Evolutionary conservation across 345 rosid species (phyloP).

Genomic region (Lepidium africanum): DNA sequence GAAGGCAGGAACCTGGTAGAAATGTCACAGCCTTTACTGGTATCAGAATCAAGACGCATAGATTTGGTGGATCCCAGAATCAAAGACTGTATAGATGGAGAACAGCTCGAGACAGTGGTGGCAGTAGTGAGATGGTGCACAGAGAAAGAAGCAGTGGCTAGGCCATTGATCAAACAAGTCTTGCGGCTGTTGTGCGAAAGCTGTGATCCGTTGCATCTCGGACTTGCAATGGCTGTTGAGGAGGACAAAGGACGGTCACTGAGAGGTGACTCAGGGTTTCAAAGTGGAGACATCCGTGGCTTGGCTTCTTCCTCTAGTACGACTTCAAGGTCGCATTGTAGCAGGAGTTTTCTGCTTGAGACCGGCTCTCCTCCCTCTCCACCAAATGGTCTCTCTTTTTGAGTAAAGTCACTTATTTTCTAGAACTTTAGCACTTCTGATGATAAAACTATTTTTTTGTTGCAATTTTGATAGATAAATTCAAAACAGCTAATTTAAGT

Average conservation of each 20-base stretch:
- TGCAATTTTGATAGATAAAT: constrained; percentile 3
- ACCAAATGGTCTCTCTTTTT: constrained; percentile 29
- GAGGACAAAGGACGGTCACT: constrained; percentile 52
- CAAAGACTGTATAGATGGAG: constrained; percentile 51
- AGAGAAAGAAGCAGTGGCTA: constrained; percentile 62
- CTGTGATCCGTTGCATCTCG: constrained; percentile 68
- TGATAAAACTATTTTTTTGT: not conserved
- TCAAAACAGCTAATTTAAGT: not conserved
- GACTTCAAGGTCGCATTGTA: constrained; percentile 85
- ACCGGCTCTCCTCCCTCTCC: constrained; percentile 74
- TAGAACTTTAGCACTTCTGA: not conserved
- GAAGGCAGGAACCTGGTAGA: constrained; percentile 76
- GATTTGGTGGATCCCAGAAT: constrained; percentile 67
- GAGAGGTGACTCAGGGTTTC: constrained; percentile 40
- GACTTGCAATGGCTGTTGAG: constrained; percentile 57
- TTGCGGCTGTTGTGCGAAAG: constrained; percentile 75
- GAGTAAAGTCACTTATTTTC: not conserved
- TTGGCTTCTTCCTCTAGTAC: constrained; percentile 92
- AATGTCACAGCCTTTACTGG: constrained; percentile 48
- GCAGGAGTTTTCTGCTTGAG: constrained; percentile 79
- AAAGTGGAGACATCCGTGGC: constrained; percentile 61
- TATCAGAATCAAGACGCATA: constrained; percentile 42
- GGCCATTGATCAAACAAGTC: constrained; percentile 90
- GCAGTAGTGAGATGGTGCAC: constrained; percentile 84
- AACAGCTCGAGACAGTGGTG: constrained; percentile 64